Evolutionary conservation across 768 basidiomycete species (phyloP), one percentile per base, ranked within the genome.

Genomic region (Symmetrospora coprosmae): DNA sequence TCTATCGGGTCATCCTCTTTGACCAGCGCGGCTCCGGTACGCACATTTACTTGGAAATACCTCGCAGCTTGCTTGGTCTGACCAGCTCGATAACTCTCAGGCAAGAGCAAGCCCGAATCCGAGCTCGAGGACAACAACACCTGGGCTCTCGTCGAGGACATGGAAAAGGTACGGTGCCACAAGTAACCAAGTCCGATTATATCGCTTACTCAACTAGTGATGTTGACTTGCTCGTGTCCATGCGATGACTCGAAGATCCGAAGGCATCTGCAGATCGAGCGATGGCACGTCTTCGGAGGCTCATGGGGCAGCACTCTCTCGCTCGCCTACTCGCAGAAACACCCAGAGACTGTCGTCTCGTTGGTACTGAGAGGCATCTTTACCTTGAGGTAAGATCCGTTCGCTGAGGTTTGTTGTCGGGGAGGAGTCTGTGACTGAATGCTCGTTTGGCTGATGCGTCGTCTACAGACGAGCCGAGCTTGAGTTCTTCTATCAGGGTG

Each of bases 401-500:
- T 8, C n/a, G 9, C 19, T 19, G 45, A 47, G 27, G 9, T 13
- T 39, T 39, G 13, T 13, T 39, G 45, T 47, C 21, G 9, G 27
- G 13, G 27, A 23, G 9, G 45, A 19, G 21, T 47, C 45, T 9
- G 45, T 19, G 9, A 23, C n/a, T n/a, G n/a, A n/a, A n/a, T n/a
- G n/a, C n/a, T n/a, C 37, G 37, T 9, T 38, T 38, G n/a, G 9
- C 37, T 38, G 37, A 38, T 38, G 37, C n/a, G n/a, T 9, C 37
- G 37, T 38, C 9, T n/a, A 9, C 37, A n/a, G 37, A 31, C 19
- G 33, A 33, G 76, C 82, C 66, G 90, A 96, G 73, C 78, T 94
- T 38, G 78, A 79, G 19, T 96, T 90, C 76, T 92, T 94, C 76
- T 94, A 91, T 72, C 88, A 90, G 75, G 80, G 85, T 2, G 87